Evolutionary conservation across 202 grass and related monocot genomes (phyloP), one percentile per base, ranked within the genome.

Genomic region (Panicum virgatum): DNA sequence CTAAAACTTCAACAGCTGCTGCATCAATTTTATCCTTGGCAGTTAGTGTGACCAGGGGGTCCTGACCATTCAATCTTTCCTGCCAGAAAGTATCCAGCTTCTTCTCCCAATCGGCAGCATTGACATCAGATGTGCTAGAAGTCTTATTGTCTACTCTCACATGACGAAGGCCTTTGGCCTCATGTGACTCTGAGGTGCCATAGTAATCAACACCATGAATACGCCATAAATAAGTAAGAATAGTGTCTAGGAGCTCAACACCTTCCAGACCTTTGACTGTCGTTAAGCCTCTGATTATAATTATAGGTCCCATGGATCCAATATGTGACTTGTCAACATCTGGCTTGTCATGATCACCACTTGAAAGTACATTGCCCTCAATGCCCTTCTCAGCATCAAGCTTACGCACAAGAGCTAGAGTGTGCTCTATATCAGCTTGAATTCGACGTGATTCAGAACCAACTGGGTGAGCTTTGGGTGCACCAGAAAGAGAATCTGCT

Each of bases 241-340:
- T 73, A 69, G 93, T 94, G 59, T 99, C 97, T 76, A 99, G 80
- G 30, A 99, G 85, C 77, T 99, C 97, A 57, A 96, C 86, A 69
- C 97, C 97, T 81, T 99, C 97, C 42, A 99, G 85, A 13, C 97
- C 97, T 77, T 99, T 99, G 37, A 99, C 97, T 73, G 97, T 99
- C 3, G 91, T 90, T 73, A 93, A 82, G 51, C 97, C 97, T 44
- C 97, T 89, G 44, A 99, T 93, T 60, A 96, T 99, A 77, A 99
- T 86, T 71, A 99, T 96, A 77, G 97, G 93, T 8, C 97, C 97
- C 97, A 96, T 96, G 22, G 91, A 93, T 75, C 93, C 97, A 32
- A 92, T 92, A 77, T 99, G 93, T 53, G 93, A 94, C 59, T 96
- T 96, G 56, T 99, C 91, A n/a, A 84, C 63, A 84, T 94, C 85